Evolutionary conservation across 768 basidiomycete species (phyloP).

Genomic region (Pisolithus orientalis): DNA sequence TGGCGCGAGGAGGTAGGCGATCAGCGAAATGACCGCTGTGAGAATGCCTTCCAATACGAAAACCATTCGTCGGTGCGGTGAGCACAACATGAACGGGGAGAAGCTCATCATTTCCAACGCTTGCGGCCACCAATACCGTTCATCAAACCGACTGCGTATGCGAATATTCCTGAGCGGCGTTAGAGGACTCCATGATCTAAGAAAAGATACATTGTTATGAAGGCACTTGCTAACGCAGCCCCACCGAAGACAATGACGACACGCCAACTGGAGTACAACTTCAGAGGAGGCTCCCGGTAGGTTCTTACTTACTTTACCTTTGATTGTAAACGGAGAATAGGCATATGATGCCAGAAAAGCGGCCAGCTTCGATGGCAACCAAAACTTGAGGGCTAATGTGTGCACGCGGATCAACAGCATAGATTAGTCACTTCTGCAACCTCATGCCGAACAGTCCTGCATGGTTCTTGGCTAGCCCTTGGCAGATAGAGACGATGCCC

Average conservation of each 20-base stretch:
- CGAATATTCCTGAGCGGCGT: conserved; percentile 41
- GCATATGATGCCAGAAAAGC: conserved; percentile 54
- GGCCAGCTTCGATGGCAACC: conserved; percentile 53
- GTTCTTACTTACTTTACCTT: conserved; percentile 21
- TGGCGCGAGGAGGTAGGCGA: conserved; percentile 50
- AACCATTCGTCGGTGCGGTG: conserved; percentile 34
- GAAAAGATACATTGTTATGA: conserved; percentile 18
- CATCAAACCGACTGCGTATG: conserved; percentile 55
- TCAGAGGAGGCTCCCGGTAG: not conserved
- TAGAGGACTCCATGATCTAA: not conserved
- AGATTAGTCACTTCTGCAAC: conserved; percentile 33
- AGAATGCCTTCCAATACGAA: conserved; percentile 53
- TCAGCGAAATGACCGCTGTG: conserved; percentile 41
- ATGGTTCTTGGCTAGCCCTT: conserved; percentile 50
- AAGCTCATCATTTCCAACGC: conserved; percentile 52
- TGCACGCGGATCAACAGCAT: not conserved
- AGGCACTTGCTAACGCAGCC: conserved; percentile 57
- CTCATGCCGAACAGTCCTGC: conserved; percentile 51
- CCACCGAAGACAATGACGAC: conserved; percentile 60
- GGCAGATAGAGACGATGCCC: conserved; percentile 50
- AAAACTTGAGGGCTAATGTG: conserved; percentile 33
- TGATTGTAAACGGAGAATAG: conserved; percentile 56
- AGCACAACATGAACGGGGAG: not conserved
- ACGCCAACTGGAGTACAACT: conserved; percentile 35
- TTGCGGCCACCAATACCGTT: conserved; percentile 51